Conservation (phyloP, 1,284 basidiomycete species). For the Tilletia walkeri region DNA sequence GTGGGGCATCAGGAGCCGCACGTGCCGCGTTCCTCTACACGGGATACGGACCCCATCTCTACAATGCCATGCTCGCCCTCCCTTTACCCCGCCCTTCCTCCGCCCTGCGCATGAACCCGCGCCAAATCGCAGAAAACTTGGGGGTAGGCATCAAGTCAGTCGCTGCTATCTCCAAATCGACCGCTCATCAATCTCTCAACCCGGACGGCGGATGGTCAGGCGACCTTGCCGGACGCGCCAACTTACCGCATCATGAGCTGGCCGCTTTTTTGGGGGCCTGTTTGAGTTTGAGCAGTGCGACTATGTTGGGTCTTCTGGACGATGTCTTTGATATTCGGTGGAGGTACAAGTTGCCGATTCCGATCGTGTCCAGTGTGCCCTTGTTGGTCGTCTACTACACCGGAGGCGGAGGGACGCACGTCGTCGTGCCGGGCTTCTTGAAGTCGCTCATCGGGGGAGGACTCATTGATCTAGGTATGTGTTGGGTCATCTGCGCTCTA, state of each 20-base stretch:
- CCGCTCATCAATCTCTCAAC: not conserved
- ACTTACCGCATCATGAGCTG: slow-evolving; percentile 87
- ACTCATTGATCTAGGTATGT: slow-evolving; percentile 78
- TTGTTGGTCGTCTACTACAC: slow-evolving; percentile 94
- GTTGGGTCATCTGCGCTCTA: not conserved
- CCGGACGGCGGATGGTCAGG: slow-evolving; percentile 35
- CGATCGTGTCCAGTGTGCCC: slow-evolving; percentile 86
- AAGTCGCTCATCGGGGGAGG: slow-evolving; percentile 62
- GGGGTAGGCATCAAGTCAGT: slow-evolving; percentile 11
- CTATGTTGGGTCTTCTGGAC: slow-evolving; percentile 90
- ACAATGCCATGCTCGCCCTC: not conserved
- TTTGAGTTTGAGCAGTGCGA: slow-evolving; percentile 84
- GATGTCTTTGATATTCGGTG: slow-evolving; percentile 98
- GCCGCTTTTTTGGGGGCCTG: slow-evolving; percentile 89
- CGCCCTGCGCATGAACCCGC: not conserved
- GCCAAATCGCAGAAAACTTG: slow-evolving; percentile 1
- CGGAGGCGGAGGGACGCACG: slow-evolving; percentile 84
- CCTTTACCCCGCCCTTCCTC: not conserved
- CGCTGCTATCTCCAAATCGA: not conserved
- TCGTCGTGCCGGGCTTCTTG: slow-evolving; percentile 73
- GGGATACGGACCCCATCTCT: slow-evolving; percentile 26
- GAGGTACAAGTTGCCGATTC: slow-evolving; percentile 96
- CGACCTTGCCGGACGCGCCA: slow-evolving; percentile 55
- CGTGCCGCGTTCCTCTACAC: slow-evolving; percentile 28
- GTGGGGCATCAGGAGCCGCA: not conserved